Base-by-base conservation (phyloP, 2,329 filamentous ascomycete genomes). In the Fusarium sp. region DNA sequence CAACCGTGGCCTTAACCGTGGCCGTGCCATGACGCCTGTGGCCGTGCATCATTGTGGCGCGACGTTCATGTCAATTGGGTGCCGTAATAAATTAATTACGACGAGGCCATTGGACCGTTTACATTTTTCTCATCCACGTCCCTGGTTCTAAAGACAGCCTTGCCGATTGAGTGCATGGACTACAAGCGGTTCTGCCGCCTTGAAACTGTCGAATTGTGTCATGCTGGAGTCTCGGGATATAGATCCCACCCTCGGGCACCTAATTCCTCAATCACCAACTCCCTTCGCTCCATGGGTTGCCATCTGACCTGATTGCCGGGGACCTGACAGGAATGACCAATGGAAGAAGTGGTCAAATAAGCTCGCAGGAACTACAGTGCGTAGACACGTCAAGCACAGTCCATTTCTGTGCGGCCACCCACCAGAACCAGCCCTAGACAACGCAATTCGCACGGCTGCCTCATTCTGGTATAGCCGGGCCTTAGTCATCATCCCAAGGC, bases 401-500 rank as follows among this genome's bases (percentile, higher is more conserved):
- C 22, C 3, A 3, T 2, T 17, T 33, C 15, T 3, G 22, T 37
- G 20, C 4, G 43, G 52, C 5, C 17, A 14, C 15, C 4, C 33
- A 22, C 45, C n/a, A 11, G 59, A 40, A 3, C 20, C 11, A 17
- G 43, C 30, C 38, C 17, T 37, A 32, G 63, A 45, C 27, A 3
- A 27, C 30, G 12, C 75, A 81, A 81, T 79, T 77, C 80, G 72
- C 75, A 82, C 81, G 64, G 80, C 71, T 6, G n/a, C 17, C 52
- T 67, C 37, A 70, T 50, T 77, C 65, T 66, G 77, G 78, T 68
- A 71, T 79, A 77, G 72, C 66, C 54, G 45, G 27, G 0, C 77
- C 80, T 82, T 81, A 83, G 81, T 82, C 81, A 82, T 76, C 76
- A 72, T 68, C 33, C 62, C 52, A 57, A 58, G 35, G 58, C 56